Evolutionary conservation across 2,329 filamentous ascomycete genomes (phyloP).

Genomic region (Magnaporthiopsis incrustans): DNA sequence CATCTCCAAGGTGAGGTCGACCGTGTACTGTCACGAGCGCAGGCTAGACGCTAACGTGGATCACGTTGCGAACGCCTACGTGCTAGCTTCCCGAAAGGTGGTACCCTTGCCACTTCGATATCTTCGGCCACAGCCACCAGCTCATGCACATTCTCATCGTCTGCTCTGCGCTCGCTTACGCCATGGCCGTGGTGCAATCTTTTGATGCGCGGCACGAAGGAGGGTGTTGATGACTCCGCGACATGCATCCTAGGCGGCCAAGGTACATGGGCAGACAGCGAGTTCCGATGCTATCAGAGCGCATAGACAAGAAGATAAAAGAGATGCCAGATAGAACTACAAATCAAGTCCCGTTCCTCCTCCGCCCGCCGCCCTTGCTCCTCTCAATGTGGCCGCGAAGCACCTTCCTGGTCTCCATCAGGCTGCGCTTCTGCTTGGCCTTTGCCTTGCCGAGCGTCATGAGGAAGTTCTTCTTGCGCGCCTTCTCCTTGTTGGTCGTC

Average conservation of each 20-base stretch:
- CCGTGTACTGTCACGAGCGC: neutral
- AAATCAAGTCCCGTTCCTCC: constrained; percentile 52
- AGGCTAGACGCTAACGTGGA: neutral
- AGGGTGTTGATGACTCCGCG: neutral
- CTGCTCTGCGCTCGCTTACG: constrained; percentile 29
- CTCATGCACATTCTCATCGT: constrained; percentile 40
- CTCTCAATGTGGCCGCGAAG: constrained; percentile 75
- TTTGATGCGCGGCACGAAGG: constrained; percentile 5
- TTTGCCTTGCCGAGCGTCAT: constrained; percentile 98
- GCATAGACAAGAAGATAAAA: too few relatives aligned
- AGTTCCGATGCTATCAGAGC: neutral
- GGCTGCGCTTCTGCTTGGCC: constrained; percentile 87
- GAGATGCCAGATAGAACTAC: too few relatives aligned
- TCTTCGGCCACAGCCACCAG: constrained; percentile 39
- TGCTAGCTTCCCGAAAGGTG: constrained; percentile 35
- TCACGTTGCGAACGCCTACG: neutral
- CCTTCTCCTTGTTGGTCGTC: constrained; percentile 95
- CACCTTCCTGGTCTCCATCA: constrained; percentile 76
- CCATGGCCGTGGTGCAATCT: constrained; percentile 20
- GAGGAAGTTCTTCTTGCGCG: constrained; percentile 93
- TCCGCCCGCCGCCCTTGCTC: constrained; percentile 74
- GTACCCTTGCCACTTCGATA: constrained; percentile 33
- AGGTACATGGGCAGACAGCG: neutral
- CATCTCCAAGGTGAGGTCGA: constrained; percentile 20
- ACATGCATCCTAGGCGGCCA: neutral